Evolutionary conservation across 106 monocot genomes (phyloP), one percentile per base, ranked within the genome.

Genomic region (Phalaenopsis equestris): DNA sequence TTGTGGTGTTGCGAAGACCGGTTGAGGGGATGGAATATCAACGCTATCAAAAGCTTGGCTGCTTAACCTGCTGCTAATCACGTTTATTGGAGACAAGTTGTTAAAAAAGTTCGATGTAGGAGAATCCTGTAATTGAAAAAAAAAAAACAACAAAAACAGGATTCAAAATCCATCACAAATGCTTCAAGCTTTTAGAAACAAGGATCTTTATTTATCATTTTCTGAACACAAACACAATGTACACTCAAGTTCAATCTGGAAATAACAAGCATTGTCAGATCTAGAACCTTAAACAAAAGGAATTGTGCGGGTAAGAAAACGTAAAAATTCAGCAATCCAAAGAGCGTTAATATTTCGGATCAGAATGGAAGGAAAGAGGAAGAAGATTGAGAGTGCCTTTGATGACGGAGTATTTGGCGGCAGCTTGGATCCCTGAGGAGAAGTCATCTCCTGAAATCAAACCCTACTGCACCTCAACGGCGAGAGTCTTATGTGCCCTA

Each of bases 81-180:
- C 78, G 17, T 82, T 67, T 81, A 89, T 82, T 38, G 89, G 89
- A 49, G 89, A 87, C 80, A 89, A 85, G 52, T 48, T 87, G 57
- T 75, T 81, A 45, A 85, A 46, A 76, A 79, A 80, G 52, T 41
- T 80, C 41, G 67, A 87, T 55, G 81, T 82, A 11, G 86, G 89
- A 78, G 89, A 89, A 75, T 86, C 89, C 89, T 89, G 73, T 73
- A 82, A 80, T 41, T 10, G 6, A 76, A 52, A 39, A 70, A 70
- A 65, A 23, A n/a, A 61, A 70, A 70, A 9, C 37, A 39, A 39
- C 15, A 11, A 39, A 70, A 70, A 70, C 70, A 39, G 9, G 11
- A 2, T 37, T 36, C 14, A 39, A 70, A 70, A 70, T 70, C 39
- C 38, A 38, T 15, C 39, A 70, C 70, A 70, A 70, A 38, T 30